Conservation (phyloP, 108 stramenopile species). For the Schizochytrium sp. region DNA sequence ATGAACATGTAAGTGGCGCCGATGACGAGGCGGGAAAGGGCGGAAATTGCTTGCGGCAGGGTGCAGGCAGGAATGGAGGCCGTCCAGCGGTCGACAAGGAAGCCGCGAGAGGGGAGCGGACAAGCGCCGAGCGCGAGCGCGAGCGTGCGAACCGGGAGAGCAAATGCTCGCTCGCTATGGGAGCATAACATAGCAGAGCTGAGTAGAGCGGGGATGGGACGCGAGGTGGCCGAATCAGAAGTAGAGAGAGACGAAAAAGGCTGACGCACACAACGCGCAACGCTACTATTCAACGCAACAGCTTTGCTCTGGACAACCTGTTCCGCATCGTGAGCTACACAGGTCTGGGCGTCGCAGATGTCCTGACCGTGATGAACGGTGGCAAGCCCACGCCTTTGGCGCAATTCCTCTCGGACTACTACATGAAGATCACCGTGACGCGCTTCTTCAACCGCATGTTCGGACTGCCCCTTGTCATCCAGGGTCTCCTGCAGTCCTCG, state of each 20-base stretch:
- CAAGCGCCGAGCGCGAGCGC: no score
- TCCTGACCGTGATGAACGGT: background rate
- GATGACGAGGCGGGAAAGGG: background rate
- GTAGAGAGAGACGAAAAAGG: background rate
- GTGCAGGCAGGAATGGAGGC: background rate
- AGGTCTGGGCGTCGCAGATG: background rate
- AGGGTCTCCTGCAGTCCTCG: background rate
- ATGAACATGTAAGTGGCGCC: background rate
- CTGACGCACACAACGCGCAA: background rate
- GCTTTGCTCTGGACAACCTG: background rate
- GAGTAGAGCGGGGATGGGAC: no score
- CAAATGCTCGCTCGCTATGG: no score
- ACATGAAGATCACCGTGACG: background rate
- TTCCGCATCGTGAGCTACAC: background rate
- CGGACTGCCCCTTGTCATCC: background rate
- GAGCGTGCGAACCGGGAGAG: no score
- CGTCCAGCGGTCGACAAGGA: background rate
- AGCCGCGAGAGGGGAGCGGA: no score
- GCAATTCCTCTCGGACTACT: background rate
- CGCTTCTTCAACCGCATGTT: background rate
- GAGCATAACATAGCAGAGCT: no score
- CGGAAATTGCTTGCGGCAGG: background rate
- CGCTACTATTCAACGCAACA: background rate
- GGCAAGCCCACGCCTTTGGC: background rate
- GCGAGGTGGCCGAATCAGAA: no score